phyloP scores from a whole-genome alignment of 2,329 filamentous ascomycete genomes.

The Simplicillium sp. region DNA sequence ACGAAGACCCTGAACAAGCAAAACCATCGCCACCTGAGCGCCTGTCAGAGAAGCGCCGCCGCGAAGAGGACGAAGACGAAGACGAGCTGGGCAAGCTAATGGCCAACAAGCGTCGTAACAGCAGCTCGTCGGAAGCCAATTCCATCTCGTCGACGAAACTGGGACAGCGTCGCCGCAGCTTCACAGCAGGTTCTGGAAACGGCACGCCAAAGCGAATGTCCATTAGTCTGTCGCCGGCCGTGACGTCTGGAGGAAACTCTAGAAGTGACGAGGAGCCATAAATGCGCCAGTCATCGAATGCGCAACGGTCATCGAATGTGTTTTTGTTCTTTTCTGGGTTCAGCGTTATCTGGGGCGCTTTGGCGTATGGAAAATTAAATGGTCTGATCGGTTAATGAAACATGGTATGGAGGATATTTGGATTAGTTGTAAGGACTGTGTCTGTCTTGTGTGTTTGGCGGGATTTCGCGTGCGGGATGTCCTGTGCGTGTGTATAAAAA shows the following conservation, averaged over 20 bases:
- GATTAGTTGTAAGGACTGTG: no score
- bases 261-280: slow-evolving; percentile 30
- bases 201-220: slow-evolving; percentile 43
- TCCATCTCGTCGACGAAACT: slow-evolving; percentile 21
- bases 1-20: slow-evolving; percentile 21
- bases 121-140: slow-evolving; percentile 37
- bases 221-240: slow-evolving; percentile 42
- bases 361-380: no score
- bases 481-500: no score
- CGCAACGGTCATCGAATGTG: neutral
- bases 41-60: slow-evolving; percentile 77
- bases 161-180: slow-evolving; percentile 26
- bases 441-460: no score
- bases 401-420: no score
- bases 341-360: no score
- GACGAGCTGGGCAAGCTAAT: slow-evolving; percentile 83
- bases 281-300: slow-evolving; percentile 7
- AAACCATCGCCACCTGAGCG: slow-evolving; percentile 57
- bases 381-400: no score
- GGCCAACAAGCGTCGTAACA: slow-evolving; percentile 52
- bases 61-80: slow-evolving; percentile 85
- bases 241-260: slow-evolving; percentile 28
- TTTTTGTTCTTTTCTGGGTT: neutral
- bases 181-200: slow-evolving; percentile 29
- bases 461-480: no score